Conservation (phyloP, 345 rosid genomes). For the Rhizophora apiculata region DNA sequence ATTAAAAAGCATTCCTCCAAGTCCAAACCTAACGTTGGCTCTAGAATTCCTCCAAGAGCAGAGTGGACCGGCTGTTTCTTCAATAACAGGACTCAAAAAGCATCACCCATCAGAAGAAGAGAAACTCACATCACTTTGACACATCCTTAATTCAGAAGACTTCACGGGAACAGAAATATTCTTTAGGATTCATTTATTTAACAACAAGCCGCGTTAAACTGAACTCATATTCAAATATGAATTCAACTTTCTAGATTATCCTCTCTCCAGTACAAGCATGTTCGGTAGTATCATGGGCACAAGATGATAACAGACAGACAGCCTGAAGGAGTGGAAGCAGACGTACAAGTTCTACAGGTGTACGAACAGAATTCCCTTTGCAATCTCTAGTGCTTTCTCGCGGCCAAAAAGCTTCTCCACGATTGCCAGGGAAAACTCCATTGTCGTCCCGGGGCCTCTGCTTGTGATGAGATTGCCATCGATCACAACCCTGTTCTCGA, state of each 20-base stretch:
- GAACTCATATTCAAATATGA: slow-evolving; percentile 22
- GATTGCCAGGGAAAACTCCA: slow-evolving; percentile 78
- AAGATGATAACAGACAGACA: background rate
- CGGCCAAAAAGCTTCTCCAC: slow-evolving; percentile 81
- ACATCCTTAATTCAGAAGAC: too few relatives aligned
- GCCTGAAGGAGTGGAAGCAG: too few relatives aligned
- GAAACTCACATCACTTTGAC: too few relatives aligned
- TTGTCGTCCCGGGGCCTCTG: slow-evolving; percentile 88
- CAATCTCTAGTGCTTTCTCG: slow-evolving; percentile 63
- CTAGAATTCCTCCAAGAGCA: too few relatives aligned
- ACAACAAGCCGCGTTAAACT: slow-evolving; percentile 2
- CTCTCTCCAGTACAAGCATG: background rate
- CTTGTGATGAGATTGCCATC: slow-evolving; percentile 93
- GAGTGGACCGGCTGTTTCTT: too few relatives aligned
- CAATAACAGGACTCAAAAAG: too few relatives aligned
- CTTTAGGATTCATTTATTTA: slow-evolving; percentile 21
- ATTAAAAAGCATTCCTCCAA: too few relatives aligned
- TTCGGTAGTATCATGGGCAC: background rate
- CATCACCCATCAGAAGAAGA: too few relatives aligned
- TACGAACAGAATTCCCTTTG: slow-evolving; percentile 55
- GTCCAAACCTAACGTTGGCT: too few relatives aligned
- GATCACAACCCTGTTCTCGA: slow-evolving; percentile 70
- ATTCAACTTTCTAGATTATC: slow-evolving; percentile 15
- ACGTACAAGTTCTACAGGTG: slow-evolving; percentile 20
- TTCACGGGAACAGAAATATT: background rate